Conservation (phyloP, 768 basidiomycete genomes). For the Mycena latifolia region DNA sequence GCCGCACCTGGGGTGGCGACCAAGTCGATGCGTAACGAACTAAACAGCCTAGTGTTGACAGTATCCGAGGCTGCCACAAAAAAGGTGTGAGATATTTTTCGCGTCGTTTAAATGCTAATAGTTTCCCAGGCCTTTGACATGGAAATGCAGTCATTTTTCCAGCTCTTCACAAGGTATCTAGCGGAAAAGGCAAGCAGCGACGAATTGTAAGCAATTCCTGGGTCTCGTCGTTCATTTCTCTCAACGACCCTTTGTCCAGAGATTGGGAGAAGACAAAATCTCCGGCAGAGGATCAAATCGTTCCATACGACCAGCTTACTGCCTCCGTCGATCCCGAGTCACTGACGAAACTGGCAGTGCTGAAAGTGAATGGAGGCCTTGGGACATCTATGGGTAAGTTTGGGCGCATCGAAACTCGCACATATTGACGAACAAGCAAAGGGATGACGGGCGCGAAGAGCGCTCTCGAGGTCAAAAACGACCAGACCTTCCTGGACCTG, state of each 20-base stretch:
- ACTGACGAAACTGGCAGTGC: constrained; percentile 92
- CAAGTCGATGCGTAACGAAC: constrained; percentile 76
- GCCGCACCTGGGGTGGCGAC: constrained; percentile 62
- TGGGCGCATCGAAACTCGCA: background rate
- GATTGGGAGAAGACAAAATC: constrained; percentile 92
- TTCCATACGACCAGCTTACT: constrained; percentile 82
- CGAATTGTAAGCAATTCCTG: constrained; percentile 68
- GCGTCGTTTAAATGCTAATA: background rate
- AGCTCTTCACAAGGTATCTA: constrained; percentile 85
- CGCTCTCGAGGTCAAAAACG: constrained; percentile 95
- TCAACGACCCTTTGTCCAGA: constrained; percentile 72
- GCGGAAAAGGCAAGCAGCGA: constrained; percentile 75
- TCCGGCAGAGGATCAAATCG: constrained; percentile 86
- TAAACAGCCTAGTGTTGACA: constrained; percentile 74
- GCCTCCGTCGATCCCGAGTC: constrained; percentile 67
- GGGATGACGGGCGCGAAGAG: constrained; percentile 91
- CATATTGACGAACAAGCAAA: constrained; percentile 41
- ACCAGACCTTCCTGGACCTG: constrained; percentile 97
- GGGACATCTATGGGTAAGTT: constrained; percentile 87
- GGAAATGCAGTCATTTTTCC: constrained; percentile 90
- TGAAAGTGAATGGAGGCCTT: constrained; percentile 95
- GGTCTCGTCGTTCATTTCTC: constrained; percentile 71
- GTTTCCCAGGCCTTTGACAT: constrained; percentile 70
- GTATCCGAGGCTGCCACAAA: constrained; percentile 66
- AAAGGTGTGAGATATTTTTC: constrained; percentile 58